Evolutionary conservation across 2,329 filamentous ascomycete species (phyloP).

Genomic region (Colletotrichum brevisporum): DNA sequence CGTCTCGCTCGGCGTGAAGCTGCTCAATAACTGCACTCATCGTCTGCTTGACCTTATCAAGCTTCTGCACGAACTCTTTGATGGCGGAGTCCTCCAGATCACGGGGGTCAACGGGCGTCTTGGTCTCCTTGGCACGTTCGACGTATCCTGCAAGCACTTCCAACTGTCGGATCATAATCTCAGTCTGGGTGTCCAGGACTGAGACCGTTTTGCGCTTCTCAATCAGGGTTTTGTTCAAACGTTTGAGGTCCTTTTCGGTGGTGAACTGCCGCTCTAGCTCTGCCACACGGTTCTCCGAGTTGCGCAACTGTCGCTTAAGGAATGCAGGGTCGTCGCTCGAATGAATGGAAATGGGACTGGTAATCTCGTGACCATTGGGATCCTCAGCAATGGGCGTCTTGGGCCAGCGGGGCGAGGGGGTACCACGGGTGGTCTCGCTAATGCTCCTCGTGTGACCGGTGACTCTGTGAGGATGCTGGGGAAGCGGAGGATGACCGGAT

Average conservation of each 20-base stretch:
- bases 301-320: constrained; percentile 82
- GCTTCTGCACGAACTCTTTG: constrained; percentile 87
- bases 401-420: constrained; percentile 78
- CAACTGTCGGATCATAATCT: constrained; percentile 94
- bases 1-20: constrained; percentile 80
- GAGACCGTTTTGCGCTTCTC: constrained; percentile 98
- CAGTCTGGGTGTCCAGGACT: constrained; percentile 91
- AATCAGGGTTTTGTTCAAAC: constrained; percentile 86
- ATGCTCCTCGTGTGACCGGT: constrained; percentile 72
- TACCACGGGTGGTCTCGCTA: constrained; percentile 76
- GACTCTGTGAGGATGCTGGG: constrained; percentile 35
- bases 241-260: constrained; percentile 76
- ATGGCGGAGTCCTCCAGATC: constrained; percentile 91
- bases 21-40: constrained; percentile 72
- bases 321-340: constrained; percentile 75
- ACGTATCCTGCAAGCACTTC: constrained; percentile 92
- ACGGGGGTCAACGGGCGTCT: constrained; percentile 83
- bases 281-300: constrained; percentile 85
- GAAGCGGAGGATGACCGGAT: constrained; percentile 54
- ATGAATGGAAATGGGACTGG: constrained; percentile 78
- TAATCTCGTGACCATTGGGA: constrained; percentile 69
- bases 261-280: constrained; percentile 87
- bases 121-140: constrained; percentile 86
- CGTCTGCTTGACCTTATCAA: constrained; percentile 72
- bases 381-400: constrained; percentile 74